Base-by-base conservation (phyloP, 306 rosid genomes). In the Dalbergia oliveri region DNA sequence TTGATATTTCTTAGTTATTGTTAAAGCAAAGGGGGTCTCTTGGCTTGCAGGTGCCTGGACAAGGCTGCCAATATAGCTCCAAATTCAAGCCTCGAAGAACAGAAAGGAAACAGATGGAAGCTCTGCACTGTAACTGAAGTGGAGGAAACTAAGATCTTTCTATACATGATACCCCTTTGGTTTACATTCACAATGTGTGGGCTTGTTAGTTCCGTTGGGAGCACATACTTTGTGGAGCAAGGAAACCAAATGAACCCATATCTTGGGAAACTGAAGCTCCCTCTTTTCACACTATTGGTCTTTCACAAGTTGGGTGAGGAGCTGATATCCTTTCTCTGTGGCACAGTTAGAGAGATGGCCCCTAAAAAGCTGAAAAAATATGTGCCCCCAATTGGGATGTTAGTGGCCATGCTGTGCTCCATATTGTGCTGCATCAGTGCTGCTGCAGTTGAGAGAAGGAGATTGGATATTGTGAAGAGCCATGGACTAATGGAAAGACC, bases 151-250 rank as follows among this genome's bases (percentile, higher is more conserved):
- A 80, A 83, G 34, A 53, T 33, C 31, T 14, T 66, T 47, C 1
- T 66, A 14, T 63, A 75, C 21, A 9, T 79, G 45, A 13, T 77
- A 31, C 83, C 85, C 4, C 3, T 80, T 11, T 86, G 75, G 78
- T 9, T 72, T 7, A 72, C 70, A 4, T 59, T 77, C 21, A 31
- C 75, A 23, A 11, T 72, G 58, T 73, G 82, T 35, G 87, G 85
- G 5, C 41, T 80, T 23, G 79, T 81, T 26, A 56, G 50, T 44
- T 87, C 89, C 9, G 62, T 83, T n/a, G 87, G 89, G 21, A 47
- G 61, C 33, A 80, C 87, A 21, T 80, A 66, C 57, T 87, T 87
- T 66, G 62, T 83, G 0, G 84, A 81, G 18, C 84, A 87, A 84
- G 90, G 86, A 69, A 61, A 39, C 14, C 16, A 62, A 34, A 47